Base-by-base conservation (phyloP, 1,284 basidiomycete species). In the Naganishia sp. region DNA sequence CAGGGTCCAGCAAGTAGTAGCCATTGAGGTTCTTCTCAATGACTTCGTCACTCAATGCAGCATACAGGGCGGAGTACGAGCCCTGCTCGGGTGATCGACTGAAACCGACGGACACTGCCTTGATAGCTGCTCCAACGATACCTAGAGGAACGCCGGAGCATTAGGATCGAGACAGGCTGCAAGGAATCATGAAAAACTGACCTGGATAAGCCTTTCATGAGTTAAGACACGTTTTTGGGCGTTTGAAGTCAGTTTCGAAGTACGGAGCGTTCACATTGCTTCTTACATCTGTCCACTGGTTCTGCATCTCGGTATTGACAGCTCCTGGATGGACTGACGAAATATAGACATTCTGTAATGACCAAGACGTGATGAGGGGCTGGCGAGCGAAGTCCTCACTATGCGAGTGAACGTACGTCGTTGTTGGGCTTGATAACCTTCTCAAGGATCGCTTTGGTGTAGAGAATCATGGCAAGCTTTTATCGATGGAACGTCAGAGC, bases 241-340 rank as follows among this genome's bases (percentile, higher is more conserved):
- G 35, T 3, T 5, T 39, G 35, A 39, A 39, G 7, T 39, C 35
- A 39, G 35, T 39, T 28, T 39, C 35, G 13, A 39, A 13, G 35
- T 39, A 3, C 7, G 35, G 13, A 39, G 35, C 4, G 13, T 39
- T 6, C 7, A 9, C 35, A 39, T 39, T 39, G 35, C 35, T 3
- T 39, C 63, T 50, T 11, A 65, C 63, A 52, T 66, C 49, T 4
- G 58, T 65, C 52, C 63, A 65, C 31, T 63, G 72, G 21, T 80
- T 74, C 69, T 83, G 81, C 72, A 83, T 82, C 23, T 77, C 77
- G 43, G 82, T 82, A 70, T 81, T 79, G 52, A 83, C 80, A 6
- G 77, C 78, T 17, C 82, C 81, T 2, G 81, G 79, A 72, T 83
- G 80, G 18, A 80, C 79, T 11, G 79, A 75, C 63, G 81, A 68